Base-by-base conservation (phyloP, 306 rosid genomes). In the Malus asiatica region DNA sequence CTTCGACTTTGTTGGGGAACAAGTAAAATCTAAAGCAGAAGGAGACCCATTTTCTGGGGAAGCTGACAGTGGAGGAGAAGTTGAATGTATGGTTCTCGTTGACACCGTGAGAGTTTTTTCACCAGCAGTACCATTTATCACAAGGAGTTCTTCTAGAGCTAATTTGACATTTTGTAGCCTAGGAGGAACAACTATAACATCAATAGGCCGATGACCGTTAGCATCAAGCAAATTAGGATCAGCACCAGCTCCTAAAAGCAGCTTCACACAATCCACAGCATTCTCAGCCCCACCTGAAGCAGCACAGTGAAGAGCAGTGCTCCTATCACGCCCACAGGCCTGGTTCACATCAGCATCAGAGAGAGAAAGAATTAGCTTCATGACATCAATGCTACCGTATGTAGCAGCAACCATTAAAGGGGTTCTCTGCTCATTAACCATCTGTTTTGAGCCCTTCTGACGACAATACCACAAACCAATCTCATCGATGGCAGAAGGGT, bases 231-330 rank as follows among this genome's bases (percentile, higher is more conserved):
- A 72, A 86, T 84, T 91, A 0, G 89, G 89, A 83, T 93, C 91
- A 64, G 96, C 98, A 18, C 98, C 98, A 0, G 97, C 90, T 11
- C 86, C 91, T 60, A 93, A 78, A 72, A 93, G 98, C 77, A 89
- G 80, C 52, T 83, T 90, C 83, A 90, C 97, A 66, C 79, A 87
- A 65, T 88, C 93, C 19, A 90, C 81, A 12, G 91, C 92, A 68
- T 91, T 90, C 29, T 86, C 86, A 79, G 97, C 86, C 78, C 98
- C 98, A 53, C 98, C 97, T 0, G 93, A 89, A 18, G 98, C 93
- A 10, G 97, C 98, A 57, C 98, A 93, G 76, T 93, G 98, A 82
- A 93, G 97, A 52, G 98, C 91, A n/a, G 98, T 93, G 89, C 90
- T 88, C 80, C 87, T 76, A 75, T 93, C 97, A 78, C 76, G 78